Conservation (phyloP, 495 filamentous ascomycete species). For the Xylaria flabelliformis region DNA sequence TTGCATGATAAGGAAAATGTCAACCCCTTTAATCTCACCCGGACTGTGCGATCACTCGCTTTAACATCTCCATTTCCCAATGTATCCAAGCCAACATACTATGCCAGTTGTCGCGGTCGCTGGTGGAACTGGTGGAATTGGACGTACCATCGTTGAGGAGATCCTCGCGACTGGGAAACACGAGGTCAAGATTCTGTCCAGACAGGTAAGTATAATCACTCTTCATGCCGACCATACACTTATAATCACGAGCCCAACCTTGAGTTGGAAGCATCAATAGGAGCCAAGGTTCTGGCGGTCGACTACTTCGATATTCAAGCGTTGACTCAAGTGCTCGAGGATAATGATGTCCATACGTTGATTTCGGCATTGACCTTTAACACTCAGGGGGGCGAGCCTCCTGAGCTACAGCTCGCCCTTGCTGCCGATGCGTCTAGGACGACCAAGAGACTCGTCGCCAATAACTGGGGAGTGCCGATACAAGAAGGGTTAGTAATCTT, state of each 20-base stretch:
- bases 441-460: slow-evolving; percentile 57
- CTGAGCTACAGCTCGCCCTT: slow-evolving; percentile 52
- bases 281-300: slow-evolving; percentile 41
- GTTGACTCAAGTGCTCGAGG: slow-evolving; percentile 50
- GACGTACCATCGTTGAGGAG: slow-evolving; percentile 58
- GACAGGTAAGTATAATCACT: slow-evolving; percentile 40
- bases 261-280: slow-evolving; percentile 31
- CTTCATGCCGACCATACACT: not conserved
- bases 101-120: slow-evolving; percentile 61
- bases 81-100: not conserved
- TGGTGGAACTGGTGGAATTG: slow-evolving; percentile 60
- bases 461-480: slow-evolving; percentile 49
- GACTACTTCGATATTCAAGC: slow-evolving; percentile 52
- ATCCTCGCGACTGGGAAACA: slow-evolving; percentile 47
- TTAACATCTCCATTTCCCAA: not conserved
- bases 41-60: not conserved
- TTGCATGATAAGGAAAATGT: not conserved
- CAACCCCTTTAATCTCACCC: not conserved
- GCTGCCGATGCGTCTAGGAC: slow-evolving; percentile 53
- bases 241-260: slow-evolving; percentile 29
- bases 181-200: slow-evolving; percentile 52
- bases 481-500: slow-evolving; percentile 30
- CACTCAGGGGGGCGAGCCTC: not conserved
- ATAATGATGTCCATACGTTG: slow-evolving; percentile 56
- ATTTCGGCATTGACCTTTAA: slow-evolving; percentile 53